Conservation (phyloP, 345 rosid species). For the Nephelium lappaceum region DNA sequence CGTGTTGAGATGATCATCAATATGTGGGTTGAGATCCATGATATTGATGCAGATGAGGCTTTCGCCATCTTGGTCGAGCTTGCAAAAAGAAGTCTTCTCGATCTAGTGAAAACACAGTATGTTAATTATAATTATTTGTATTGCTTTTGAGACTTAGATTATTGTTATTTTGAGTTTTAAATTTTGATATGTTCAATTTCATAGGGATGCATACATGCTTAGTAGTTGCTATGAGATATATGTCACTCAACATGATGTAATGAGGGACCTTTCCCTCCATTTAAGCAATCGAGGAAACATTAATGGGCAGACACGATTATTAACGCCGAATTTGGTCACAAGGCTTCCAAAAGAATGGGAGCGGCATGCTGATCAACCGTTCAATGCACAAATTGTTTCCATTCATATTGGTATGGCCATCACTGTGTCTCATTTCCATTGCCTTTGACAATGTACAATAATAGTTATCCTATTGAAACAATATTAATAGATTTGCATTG, state of each 20-base stretch:
- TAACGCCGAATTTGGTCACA: too few species aligned
- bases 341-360: too few species aligned
- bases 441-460: neutral
- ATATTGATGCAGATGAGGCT: too few species aligned
- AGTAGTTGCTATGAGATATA: conserved; percentile 65
- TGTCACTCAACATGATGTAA: conserved; percentile 75
- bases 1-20: too few species aligned
- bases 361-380: too few species aligned
- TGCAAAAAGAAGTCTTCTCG: too few species aligned
- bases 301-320: conserved; percentile 48
- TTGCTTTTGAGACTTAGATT: too few species aligned
- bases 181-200: conserved; percentile 18
- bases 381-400: conserved; percentile 78
- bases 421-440: neutral
- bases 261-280: conserved; percentile 85
- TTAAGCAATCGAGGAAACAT: conserved; percentile 46
- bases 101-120: too few species aligned
- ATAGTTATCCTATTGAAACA: neutral
- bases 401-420: conserved; percentile 62
- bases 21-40: too few species aligned
- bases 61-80: too few species aligned
- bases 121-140: too few species aligned
- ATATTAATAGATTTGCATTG: neutral
- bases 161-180: conserved; percentile 78
- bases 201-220: conserved; percentile 77